A percentile compares a stretch with the other conserved stretches of the same genome.
Evolutionary conservation across 179 eudicot genomes (phyloP).

Genomic region (Heliamphora pulchella): DNA sequence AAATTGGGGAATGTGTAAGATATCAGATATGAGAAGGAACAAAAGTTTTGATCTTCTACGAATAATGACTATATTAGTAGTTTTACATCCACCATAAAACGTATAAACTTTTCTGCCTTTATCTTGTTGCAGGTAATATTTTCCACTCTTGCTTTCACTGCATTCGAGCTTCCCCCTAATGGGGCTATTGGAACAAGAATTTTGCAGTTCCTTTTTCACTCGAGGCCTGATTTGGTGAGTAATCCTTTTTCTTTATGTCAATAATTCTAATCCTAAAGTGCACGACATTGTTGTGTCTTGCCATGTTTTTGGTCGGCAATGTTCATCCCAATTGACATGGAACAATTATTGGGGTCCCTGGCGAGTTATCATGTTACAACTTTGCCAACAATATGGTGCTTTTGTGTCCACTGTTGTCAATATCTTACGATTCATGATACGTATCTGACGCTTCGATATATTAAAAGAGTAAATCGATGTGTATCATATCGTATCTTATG

Average conservation of each 20-base stretch:
- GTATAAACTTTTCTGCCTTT: slow-evolving; percentile 14
- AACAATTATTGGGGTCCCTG: not conserved
- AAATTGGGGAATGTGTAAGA: too few species aligned
- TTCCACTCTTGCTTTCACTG: slow-evolving; percentile 87
- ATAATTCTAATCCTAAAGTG: not conserved
- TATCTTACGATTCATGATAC: too few species aligned
- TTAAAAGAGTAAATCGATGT: too few species aligned
- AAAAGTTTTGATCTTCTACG: slow-evolving; percentile 5
- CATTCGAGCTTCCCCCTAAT: slow-evolving; percentile 98
- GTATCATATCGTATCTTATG: too few species aligned
- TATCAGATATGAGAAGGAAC: not conserved
- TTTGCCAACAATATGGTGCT: too few species aligned
- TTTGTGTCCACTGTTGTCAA: too few species aligned
- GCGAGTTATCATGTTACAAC: too few species aligned
- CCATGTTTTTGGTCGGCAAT: not conserved
- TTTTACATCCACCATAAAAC: not conserved
- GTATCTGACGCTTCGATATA: too few species aligned
- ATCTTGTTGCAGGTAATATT: slow-evolving; percentile 61
- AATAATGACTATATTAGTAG: not conserved
- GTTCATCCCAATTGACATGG: not conserved
- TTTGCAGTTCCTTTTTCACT: slow-evolving; percentile 77
- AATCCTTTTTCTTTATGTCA: not conserved
- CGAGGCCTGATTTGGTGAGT: slow-evolving; percentile 86
- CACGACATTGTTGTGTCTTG: not conserved
- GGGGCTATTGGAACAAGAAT: slow-evolving; percentile 81